phyloP scores from a whole-genome alignment of 768 basidiomycete genomes.

The Hydnomerulius pinastri region DNA sequence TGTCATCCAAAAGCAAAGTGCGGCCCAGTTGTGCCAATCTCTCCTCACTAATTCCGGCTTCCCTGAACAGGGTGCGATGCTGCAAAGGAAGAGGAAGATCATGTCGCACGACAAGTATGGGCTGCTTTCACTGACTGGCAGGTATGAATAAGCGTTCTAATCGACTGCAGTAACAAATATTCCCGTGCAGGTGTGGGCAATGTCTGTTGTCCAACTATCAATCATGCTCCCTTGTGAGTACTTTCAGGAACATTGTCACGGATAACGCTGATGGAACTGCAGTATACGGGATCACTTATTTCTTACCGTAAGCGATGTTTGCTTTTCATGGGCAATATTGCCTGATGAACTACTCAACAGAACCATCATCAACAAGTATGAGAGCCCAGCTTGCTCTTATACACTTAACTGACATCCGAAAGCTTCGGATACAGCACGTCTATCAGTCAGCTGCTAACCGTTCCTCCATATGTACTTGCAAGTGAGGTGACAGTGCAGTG shows the following conservation, averaged over 20 bases:
- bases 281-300: slow-evolving; percentile 74
- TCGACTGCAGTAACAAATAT: neutral
- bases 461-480: slow-evolving; percentile 66
- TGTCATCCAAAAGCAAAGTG: slow-evolving; percentile 58
- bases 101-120: slow-evolving; percentile 53
- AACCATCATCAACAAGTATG: slow-evolving; percentile 57
- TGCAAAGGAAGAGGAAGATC: slow-evolving; percentile 58
- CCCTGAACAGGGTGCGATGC: slow-evolving; percentile 56
- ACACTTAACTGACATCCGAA: slow-evolving; percentile 3
- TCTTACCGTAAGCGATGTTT: slow-evolving; percentile 60
- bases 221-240: slow-evolving; percentile 59
- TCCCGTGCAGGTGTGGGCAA: slow-evolving; percentile 1
- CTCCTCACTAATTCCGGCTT: slow-evolving; percentile 25
- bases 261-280: neutral
- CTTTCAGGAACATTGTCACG: neutral
- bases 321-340: neutral
- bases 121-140: slow-evolving; percentile 67
- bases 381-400: neutral
- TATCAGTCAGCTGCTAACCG: slow-evolving; percentile 64
- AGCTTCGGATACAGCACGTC: slow-evolving; percentile 62
- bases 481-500: slow-evolving; percentile 40
- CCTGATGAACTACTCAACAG: slow-evolving; percentile 29
- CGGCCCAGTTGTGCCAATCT: neutral
- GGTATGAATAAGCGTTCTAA: slow-evolving; percentile 27
- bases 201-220: slow-evolving; percentile 52